Base-by-base conservation (phyloP, 2,329 filamentous ascomycete species). In the Alternaria alternata region DNA sequence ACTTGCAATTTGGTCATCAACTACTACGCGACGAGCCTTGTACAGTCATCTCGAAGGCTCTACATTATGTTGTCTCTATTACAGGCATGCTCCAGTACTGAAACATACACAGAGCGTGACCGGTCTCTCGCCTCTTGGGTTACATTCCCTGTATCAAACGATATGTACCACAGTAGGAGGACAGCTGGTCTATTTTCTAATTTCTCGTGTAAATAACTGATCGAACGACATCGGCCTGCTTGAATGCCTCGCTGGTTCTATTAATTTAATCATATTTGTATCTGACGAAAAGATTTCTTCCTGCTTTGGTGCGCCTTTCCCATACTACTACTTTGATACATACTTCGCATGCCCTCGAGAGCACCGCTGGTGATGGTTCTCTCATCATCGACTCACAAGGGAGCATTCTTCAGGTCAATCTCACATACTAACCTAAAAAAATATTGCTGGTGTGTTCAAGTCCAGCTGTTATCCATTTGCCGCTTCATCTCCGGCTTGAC, bases 181-280 rank as follows among this genome's bases (percentile, higher is more conserved):
- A 57, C 44, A 32, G 38, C 57, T 51, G 48, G 59, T 61, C 57
- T 59, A 30, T 63, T 66, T 51, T 53, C 39, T 38, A 26, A 26
- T 56, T 52, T 41, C 22, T 46, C 52, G 11, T 56, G 12, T 24
- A 57, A 12, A 24, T 41, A 14, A 52, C 43, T 5, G 26, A 42
- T 41, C 22, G 3, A 36, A 48, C 32, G 30, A 3, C 12, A 36
- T 24, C 12, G 16, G 7, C n/a, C 16, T 26, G 46, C 18, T 32
- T 30, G 12, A 18, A n/a, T 9, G 9, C 3, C 20, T 41, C 41
- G 34, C 16, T 41, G 9, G 38, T 43, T 5, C 20, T 16, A 43
- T 30, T n/a, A 41, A 36, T 24, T 24, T 49, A 24, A 24, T 36
- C 4, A 26, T 38, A 12, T 14, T 49, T 49, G 2, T 30, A 30